phyloP scores from a whole-genome alignment of 345 rosid species.

The Murraya paniculata region DNA sequence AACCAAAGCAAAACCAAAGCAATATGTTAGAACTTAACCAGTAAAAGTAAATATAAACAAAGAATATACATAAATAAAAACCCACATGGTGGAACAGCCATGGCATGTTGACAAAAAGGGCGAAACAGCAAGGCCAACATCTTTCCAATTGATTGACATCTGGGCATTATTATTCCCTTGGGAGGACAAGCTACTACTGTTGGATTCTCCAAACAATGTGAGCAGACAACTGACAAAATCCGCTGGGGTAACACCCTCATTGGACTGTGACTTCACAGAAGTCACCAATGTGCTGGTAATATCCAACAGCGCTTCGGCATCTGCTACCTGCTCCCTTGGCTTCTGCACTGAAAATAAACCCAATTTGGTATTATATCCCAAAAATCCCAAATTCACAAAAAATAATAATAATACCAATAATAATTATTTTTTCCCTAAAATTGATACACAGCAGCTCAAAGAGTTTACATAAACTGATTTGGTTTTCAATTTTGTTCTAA shows the following conservation, averaged over 20 bases:
- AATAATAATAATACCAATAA: no score
- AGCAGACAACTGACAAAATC: constrained; percentile 60
- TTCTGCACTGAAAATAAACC: constrained; percentile 47
- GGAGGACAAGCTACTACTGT: constrained; percentile 24
- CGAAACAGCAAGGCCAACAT: constrained; percentile 60
- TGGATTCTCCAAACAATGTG: constrained; percentile 44
- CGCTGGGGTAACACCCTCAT: constrained; percentile 55
- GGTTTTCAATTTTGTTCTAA: no score
- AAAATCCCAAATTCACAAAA: not conserved
- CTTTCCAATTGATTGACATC: constrained; percentile 61
- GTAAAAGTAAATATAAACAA: no score
- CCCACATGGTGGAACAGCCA: constrained; percentile 87
- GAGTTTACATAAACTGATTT: no score
- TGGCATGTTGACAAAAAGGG: constrained; percentile 43
- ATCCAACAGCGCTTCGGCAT: constrained; percentile 85
- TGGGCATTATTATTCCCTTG: constrained; percentile 34
- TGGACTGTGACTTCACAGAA: constrained; percentile 66
- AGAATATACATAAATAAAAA: constrained; percentile 4
- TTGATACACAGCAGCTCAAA: no score
- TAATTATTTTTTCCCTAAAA: not conserved
- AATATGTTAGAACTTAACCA: not conserved
- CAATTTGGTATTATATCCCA: not conserved
- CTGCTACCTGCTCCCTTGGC: constrained; percentile 92
- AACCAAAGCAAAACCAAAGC: not conserved
- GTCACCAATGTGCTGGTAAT: constrained; percentile 61